Evolutionary conservation across 306 rosid genomes (phyloP).

Genomic region (Morella rubra): DNA sequence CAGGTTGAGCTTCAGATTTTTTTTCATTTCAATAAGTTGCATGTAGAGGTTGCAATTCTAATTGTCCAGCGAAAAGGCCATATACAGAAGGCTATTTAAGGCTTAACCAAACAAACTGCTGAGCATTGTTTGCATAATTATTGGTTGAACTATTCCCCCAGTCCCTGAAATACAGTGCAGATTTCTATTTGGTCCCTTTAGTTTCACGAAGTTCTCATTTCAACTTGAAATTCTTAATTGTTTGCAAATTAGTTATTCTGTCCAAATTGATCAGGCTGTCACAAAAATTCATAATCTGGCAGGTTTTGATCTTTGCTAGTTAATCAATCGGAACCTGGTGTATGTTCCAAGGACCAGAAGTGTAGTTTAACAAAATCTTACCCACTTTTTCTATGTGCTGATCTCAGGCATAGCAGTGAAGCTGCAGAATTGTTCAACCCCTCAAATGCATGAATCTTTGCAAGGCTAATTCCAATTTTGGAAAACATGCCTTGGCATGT

Average conservation of each 20-base stretch:
- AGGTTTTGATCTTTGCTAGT: neutral
- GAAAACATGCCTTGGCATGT: conserved; percentile 1
- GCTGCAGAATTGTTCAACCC: neutral
- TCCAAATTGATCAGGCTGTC: neutral
- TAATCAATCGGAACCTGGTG: neutral
- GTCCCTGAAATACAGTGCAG: neutral
- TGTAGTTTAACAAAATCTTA: neutral
- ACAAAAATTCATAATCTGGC: neutral
- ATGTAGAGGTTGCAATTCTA: neutral
- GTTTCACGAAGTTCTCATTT: neutral
- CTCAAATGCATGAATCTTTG: conserved; percentile 5
- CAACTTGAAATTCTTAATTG: neutral
- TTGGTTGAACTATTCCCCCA: neutral
- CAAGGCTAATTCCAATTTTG: neutral
- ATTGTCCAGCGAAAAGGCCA: neutral
- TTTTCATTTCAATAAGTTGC: neutral
- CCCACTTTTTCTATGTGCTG: neutral
- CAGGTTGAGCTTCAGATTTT: neutral
- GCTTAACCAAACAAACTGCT: neutral
- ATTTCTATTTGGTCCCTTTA: neutral
- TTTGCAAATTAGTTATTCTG: neutral
- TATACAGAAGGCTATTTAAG: neutral
- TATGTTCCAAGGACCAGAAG: neutral
- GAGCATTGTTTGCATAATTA: neutral
- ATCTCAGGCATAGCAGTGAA: neutral